A percentile compares a stretch with the other conserved stretches of the same genome.
Conservation (phyloP, 495 filamentous ascomycete genomes). For the Xylaria bambusicola region DNA sequence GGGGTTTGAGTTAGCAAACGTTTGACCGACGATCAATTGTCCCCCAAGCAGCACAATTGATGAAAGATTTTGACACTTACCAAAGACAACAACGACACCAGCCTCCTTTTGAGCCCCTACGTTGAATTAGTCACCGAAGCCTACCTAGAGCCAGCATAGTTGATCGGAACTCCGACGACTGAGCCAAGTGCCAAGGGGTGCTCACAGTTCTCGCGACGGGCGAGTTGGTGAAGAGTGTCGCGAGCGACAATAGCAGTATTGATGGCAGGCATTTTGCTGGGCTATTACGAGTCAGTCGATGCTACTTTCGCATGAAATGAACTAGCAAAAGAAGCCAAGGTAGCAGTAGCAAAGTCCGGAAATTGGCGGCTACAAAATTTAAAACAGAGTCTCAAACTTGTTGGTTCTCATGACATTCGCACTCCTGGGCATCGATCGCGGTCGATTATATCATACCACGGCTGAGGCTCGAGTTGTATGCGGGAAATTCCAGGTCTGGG, state of each 20-base stretch:
- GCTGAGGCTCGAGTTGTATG: background rate
- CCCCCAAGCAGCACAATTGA: background rate
- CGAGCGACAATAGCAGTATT: conserved; percentile 49
- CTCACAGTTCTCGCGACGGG: conserved; percentile 52
- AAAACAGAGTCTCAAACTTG: too few relatives aligned
- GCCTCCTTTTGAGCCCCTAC: conserved; percentile 45
- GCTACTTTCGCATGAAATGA: background rate
- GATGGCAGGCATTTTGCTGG: conserved; percentile 48
- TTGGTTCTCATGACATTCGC: too few relatives aligned
- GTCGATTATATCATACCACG: background rate
- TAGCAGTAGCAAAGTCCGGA: too few relatives aligned
- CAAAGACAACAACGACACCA: conserved; percentile 59
- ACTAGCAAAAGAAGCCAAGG: background rate
- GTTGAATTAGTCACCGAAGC: conserved; percentile 4
- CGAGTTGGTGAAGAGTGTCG: conserved; percentile 45
- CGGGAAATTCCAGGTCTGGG: background rate
- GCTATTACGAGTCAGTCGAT: conserved; percentile 26
- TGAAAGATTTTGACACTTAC: background rate
- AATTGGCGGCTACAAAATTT: too few relatives aligned
- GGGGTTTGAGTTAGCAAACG: conserved; percentile 5
- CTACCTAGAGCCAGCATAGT: background rate
- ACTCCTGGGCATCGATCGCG: background rate
- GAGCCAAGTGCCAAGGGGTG: conserved; percentile 27
- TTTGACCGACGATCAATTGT: too few relatives aligned
- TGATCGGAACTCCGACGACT: background rate